These are phyloP conservation scores for Lachnellula occidentalis DNA, from an alignment of 2,329 filamentous ascomycete species.

Conservation along the genomic window DNA sequence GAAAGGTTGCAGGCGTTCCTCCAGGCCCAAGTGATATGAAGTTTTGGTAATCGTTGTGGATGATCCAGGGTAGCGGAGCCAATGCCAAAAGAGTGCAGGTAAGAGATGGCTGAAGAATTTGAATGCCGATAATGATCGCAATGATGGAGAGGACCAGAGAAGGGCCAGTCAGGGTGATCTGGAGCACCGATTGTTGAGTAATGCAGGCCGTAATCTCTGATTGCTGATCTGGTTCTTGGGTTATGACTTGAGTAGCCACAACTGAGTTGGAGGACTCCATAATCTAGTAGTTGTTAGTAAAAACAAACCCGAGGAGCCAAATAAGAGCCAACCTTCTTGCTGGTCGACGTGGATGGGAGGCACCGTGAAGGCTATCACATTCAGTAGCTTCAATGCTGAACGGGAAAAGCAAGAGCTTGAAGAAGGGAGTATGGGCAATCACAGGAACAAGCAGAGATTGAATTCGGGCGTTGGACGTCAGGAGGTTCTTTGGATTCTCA, in stretches of 20 bases:
- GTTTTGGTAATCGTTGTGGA: conserved; percentile 68
- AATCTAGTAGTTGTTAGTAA: conserved; percentile 42
- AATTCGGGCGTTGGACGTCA: not conserved
- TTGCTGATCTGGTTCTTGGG: conserved; percentile 14
- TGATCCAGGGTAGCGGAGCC: conserved; percentile 40
- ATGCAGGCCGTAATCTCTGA: conserved; percentile 17
- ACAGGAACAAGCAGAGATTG: conserved; percentile 6
- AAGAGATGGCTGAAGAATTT: conserved; percentile 43
- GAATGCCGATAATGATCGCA: conserved; percentile 46
- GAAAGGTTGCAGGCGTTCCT: conserved; percentile 68
- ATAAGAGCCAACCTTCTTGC: conserved; percentile 43
- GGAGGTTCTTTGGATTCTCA: not conserved
- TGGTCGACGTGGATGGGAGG: conserved; percentile 78
- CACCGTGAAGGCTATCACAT: conserved; percentile 20
- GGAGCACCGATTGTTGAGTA: conserved; percentile 25
- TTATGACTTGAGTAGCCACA: conserved; percentile 14
- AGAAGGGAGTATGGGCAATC: conserved; percentile 23
- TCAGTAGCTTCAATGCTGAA: conserved; percentile 26
- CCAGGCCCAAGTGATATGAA: conserved; percentile 75
- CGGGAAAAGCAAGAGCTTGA: conserved; percentile 20
- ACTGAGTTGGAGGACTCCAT: conserved; percentile 12
- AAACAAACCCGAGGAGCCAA: conserved; percentile 70
- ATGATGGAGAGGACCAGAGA: conserved; percentile 43
- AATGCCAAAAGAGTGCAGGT: conserved; percentile 46
- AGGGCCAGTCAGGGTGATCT: conserved; percentile 27